phyloP scores from a whole-genome alignment of 177 flowering plant genomes.

The Telopea speciosissima region DNA sequence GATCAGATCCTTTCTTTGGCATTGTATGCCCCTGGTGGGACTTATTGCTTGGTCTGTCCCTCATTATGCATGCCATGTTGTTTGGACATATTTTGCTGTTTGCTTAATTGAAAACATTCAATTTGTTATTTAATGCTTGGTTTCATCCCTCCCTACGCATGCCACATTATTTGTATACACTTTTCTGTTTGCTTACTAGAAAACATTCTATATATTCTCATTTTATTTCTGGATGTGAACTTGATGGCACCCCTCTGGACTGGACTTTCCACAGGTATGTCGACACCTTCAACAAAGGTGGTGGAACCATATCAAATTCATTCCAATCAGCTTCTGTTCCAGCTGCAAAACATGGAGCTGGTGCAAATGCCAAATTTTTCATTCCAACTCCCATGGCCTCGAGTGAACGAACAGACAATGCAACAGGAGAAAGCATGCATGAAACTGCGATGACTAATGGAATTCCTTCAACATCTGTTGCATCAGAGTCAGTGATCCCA shows the following conservation, averaged over 20 bases:
- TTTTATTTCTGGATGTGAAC: not conserved
- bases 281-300: conserved; percentile 73
- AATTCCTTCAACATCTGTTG: conserved; percentile 27
- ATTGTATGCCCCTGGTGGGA: too few relatives aligned
- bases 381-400: conserved; percentile 43
- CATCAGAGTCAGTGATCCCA: conserved; percentile 19
- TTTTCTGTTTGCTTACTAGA: not conserved
- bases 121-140: too few relatives aligned
- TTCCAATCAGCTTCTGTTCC: conserved; percentile 63
- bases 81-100: too few relatives aligned
- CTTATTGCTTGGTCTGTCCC: too few relatives aligned
- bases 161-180: not conserved
- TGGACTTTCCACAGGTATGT: conserved; percentile 51
- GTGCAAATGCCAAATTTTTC: conserved; percentile 53
- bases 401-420: conserved; percentile 24
- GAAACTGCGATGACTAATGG: conserved; percentile 21
- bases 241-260: not conserved
- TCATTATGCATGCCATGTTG: too few relatives aligned
- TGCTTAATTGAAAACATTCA: too few relatives aligned
- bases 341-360: conserved; percentile 40
- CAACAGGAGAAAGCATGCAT: conserved; percentile 23
- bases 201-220: not conserved
- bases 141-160: too few relatives aligned
- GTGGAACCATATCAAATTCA: conserved; percentile 34
- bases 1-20: too few relatives aligned